Evolutionary conservation across 306 rosid genomes (phyloP).

Genomic region (Ziziphus jujuba): DNA sequence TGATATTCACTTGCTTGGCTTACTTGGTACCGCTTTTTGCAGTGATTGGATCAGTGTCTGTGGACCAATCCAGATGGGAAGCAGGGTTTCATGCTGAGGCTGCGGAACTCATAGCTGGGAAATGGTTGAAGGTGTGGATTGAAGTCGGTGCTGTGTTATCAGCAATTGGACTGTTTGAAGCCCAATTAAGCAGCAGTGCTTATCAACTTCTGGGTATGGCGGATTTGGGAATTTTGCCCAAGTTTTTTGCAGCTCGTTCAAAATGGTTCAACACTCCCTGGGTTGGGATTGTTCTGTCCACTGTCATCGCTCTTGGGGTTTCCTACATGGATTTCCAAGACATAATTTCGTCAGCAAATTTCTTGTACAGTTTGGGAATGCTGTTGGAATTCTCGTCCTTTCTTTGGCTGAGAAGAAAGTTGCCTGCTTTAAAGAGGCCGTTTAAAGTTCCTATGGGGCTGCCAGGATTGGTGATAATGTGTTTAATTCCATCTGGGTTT

Average conservation of each 20-base stretch:
- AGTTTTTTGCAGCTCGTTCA: slow-evolving; percentile 18
- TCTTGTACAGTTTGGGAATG: slow-evolving; percentile 41
- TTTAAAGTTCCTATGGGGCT: slow-evolving; percentile 24
- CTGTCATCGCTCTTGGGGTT: slow-evolving; percentile 16
- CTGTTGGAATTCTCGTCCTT: slow-evolving; percentile 32
- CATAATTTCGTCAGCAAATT: slow-evolving; percentile 34
- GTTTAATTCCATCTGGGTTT: slow-evolving; percentile 35
- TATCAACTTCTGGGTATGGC: slow-evolving; percentile 38
- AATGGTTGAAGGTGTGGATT: slow-evolving; percentile 34
- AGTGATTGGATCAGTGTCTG: slow-evolving; percentile 23
- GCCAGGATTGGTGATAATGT: slow-evolving; percentile 29
- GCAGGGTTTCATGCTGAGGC: slow-evolving; percentile 40
- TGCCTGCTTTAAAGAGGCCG: slow-evolving; percentile 28
- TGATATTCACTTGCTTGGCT: slow-evolving; percentile 33
- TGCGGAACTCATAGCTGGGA: slow-evolving; percentile 29
- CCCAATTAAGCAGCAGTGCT: slow-evolving; percentile 30
- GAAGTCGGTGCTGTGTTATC: slow-evolving; percentile 36
- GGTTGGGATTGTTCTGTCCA: slow-evolving; percentile 28
- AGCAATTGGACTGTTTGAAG: slow-evolving; percentile 34
- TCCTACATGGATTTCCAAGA: slow-evolving; percentile 27
- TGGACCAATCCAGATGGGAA: slow-evolving; percentile 26
- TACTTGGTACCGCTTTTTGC: slow-evolving; percentile 35
- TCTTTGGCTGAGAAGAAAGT: slow-evolving; percentile 34
- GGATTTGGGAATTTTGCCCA: slow-evolving; percentile 30
- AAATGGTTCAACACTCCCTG: slow-evolving; percentile 27